Evolutionary conservation across 2,329 filamentous ascomycete genomes (phyloP).

Genomic region (Fusarium brachygibbosum): DNA sequence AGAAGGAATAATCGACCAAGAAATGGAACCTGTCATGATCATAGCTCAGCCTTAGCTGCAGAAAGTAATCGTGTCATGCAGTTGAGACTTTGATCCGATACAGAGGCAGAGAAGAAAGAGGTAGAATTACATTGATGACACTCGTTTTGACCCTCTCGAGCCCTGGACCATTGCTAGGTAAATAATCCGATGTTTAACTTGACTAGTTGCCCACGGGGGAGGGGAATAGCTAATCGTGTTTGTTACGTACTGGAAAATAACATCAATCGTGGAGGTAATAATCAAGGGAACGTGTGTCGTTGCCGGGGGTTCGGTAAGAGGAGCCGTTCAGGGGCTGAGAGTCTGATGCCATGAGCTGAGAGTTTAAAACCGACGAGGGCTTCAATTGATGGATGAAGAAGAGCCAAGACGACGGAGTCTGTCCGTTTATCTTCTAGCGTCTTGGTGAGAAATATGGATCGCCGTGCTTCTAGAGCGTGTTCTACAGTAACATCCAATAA

Average conservation of each 20-base stretch:
- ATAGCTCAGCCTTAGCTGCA: not conserved
- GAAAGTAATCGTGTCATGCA: not conserved
- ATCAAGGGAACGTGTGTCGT: not conserved
- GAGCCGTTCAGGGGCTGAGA: conserved; percentile 2
- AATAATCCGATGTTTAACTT: no score
- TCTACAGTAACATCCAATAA: not conserved
- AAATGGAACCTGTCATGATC: not conserved
- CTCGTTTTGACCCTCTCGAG: not conserved
- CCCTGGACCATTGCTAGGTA: not conserved
- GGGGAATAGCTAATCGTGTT: conserved; percentile 18
- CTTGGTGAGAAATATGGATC: conserved; percentile 37
- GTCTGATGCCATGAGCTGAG: not conserved
- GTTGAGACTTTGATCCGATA: not conserved
- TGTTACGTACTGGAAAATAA: conserved; percentile 13
- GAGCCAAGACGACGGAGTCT: conserved; percentile 27
- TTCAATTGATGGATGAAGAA: not conserved
- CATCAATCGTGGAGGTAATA: conserved; percentile 12
- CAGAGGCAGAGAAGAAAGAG: not conserved
- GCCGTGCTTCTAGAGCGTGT: no score
- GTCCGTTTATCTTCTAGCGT: conserved; percentile 39
- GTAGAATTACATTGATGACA: no score
- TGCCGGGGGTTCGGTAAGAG: conserved; percentile 3
- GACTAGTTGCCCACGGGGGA: conserved; percentile 9
- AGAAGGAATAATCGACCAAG: not conserved
- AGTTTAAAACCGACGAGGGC: no score